A percentile compares a stretch with the other conserved stretches of the same genome.
These are phyloP conservation scores for Apostasia ramifera DNA, from an alignment of 106 monocot species.

Conservation along the genomic window DNA sequence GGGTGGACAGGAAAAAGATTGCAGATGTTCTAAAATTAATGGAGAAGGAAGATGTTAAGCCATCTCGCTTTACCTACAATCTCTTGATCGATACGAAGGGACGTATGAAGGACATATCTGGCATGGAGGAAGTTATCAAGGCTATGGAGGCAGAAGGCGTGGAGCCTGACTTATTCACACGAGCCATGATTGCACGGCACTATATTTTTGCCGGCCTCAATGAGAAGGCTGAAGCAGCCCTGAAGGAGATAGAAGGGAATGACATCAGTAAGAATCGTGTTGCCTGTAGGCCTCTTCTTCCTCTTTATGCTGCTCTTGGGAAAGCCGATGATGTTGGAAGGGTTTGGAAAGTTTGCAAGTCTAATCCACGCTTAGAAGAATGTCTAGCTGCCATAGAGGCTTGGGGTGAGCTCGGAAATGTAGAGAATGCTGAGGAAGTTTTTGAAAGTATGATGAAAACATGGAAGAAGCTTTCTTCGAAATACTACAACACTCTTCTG, in stretches of 20 bases:
- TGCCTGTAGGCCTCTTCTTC: conserved; percentile 44
- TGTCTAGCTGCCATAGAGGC: conserved; percentile 60
- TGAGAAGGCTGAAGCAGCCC: conserved; percentile 42
- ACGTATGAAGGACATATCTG: conserved; percentile 42
- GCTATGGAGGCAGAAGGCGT: conserved; percentile 72
- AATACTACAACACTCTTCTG: conserved; percentile 45
- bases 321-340: conserved; percentile 64
- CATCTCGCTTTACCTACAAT: conserved; percentile 64
- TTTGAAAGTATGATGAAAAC: conserved; percentile 49
- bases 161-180: conserved; percentile 36
- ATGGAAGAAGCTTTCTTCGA: conserved; percentile 38
- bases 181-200: conserved; percentile 43
- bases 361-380: conserved; percentile 22
- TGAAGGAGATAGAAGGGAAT: conserved; percentile 72
- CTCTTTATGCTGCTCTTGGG: conserved; percentile 60
- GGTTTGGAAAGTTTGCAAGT: conserved; percentile 56
- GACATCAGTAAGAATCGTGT: conserved; percentile 41
- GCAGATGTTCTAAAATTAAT: conserved; percentile 73
- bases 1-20: conserved; percentile 64
- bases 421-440: conserved; percentile 67
- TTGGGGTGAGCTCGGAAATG: conserved; percentile 57
- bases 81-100: conserved; percentile 88
- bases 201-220: conserved; percentile 45
- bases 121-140: conserved; percentile 70
- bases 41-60: conserved; percentile 85